Percentiles rank a stretch among this genome's conserved stretches.
phyloP scores from a whole-genome alignment of 1,284 basidiomycete species.

The Kwoniella shivajii region DNA sequence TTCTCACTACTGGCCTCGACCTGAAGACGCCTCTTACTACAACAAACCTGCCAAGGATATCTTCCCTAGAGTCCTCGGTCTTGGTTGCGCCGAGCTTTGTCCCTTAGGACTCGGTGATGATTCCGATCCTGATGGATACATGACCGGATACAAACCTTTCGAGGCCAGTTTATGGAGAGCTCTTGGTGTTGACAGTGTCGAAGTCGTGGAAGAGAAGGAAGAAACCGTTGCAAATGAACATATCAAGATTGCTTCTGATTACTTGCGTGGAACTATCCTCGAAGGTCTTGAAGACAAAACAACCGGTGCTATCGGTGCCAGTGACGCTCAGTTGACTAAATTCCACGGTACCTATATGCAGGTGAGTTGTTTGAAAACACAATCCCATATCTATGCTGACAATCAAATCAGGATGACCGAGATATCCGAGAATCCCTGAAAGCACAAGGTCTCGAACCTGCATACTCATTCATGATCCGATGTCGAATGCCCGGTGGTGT shows the following conservation, averaged over 20 bases:
- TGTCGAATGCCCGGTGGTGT: constrained; percentile 95
- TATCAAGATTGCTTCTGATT: constrained; percentile 96
- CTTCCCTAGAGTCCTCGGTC: constrained; percentile 70
- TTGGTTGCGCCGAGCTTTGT: constrained; percentile 73
- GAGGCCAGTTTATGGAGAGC: constrained; percentile 93
- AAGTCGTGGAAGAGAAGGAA: constrained; percentile 89
- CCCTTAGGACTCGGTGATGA: constrained; percentile 89
- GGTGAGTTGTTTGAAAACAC: constrained; percentile 18
- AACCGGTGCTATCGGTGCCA: constrained; percentile 86
- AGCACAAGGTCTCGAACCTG: constrained; percentile 89
- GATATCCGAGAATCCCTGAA: constrained; percentile 97
- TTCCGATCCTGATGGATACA: constrained; percentile 93
- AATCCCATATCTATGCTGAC: background rate
- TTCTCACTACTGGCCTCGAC: constrained; percentile 97
- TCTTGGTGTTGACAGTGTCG: constrained; percentile 85
- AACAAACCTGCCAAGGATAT: constrained; percentile 96
- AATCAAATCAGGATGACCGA: constrained; percentile 74
- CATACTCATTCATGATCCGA: constrained; percentile 98
- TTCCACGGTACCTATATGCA: constrained; percentile 98
- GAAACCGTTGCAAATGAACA: constrained; percentile 99
- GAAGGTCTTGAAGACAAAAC: constrained; percentile 85
- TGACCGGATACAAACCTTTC: constrained; percentile 96
- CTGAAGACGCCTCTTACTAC: constrained; percentile 95
- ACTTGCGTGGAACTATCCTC: constrained; percentile 90
- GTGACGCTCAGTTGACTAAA: constrained; percentile 94